Percentiles rank a stretch among this genome's conserved stretches.
phyloP scores from a whole-genome alignment of 169 alveolate genomes.

The Cryptosporidium sp. region DNA sequence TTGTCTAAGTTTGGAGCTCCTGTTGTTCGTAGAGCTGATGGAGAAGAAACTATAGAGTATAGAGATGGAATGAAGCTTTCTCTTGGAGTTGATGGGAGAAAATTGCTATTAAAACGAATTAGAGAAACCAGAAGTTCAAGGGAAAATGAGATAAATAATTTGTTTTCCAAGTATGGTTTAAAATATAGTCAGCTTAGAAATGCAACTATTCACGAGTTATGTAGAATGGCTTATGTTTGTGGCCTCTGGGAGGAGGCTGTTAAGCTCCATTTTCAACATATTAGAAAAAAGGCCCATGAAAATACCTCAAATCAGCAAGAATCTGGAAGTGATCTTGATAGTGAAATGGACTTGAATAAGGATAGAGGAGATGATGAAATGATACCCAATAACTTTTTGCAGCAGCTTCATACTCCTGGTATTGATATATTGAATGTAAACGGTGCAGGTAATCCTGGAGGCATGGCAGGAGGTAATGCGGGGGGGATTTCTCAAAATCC shows the following conservation, averaged over 20 bases:
- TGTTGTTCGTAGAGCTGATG: conserved; percentile 75
- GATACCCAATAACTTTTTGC: conserved; percentile 56
- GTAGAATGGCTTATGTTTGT: conserved; percentile 77
- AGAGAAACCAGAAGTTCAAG: conserved; percentile 74
- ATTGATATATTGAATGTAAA: conserved; percentile 44
- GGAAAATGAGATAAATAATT: conserved; percentile 70
- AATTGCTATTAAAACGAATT: conserved; percentile 37
- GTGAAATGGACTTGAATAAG: conserved; percentile 64
- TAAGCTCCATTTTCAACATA: conserved; percentile 73
- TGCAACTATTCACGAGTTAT: conserved; percentile 76
- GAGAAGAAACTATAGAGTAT: conserved; percentile 73
- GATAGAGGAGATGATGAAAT: conserved; percentile 60
- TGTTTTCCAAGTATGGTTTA: conserved; percentile 75
- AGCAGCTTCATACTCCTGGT: conserved; percentile 46
- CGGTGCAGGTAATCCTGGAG: conserved; percentile 14
- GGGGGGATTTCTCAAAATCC: conserved; percentile 2
- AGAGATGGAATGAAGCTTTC: conserved; percentile 75
- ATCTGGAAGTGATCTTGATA: conserved; percentile 74
- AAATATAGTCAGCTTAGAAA: conserved; percentile 77
- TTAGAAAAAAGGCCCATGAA: conserved; percentile 73
- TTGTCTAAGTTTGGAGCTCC: conserved; percentile 75
- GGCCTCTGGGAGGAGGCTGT: conserved; percentile 78
- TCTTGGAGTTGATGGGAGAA: conserved; percentile 76
- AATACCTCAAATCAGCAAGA: conserved; percentile 54
- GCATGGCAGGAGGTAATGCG: conserved; percentile 2